Conservation (phyloP, 1,284 basidiomycete genomes). For the Amylostereum areolatum region DNA sequence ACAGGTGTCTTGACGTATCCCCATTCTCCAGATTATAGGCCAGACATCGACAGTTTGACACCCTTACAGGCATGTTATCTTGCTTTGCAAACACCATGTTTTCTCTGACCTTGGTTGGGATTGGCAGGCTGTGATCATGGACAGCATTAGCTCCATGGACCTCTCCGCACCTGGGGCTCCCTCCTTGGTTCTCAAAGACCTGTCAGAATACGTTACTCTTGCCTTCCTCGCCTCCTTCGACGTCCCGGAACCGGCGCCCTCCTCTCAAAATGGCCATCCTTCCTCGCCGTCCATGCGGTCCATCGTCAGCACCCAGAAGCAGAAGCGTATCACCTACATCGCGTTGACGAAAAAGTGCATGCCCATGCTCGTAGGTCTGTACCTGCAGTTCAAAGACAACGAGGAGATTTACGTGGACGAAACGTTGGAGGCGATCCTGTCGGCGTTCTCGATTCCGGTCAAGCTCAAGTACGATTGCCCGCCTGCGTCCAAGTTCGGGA, state of each 20-base stretch:
- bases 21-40: constrained; percentile 78
- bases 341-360: constrained; percentile 84
- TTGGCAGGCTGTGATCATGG: constrained; percentile 60
- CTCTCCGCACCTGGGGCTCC: constrained; percentile 54
- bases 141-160: constrained; percentile 64
- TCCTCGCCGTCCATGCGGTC: constrained; percentile 44
- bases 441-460: constrained; percentile 84
- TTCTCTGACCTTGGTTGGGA: constrained; percentile 7
- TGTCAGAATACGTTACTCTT: constrained; percentile 82
- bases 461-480: constrained; percentile 96
- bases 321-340: constrained; percentile 78
- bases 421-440: constrained; percentile 78
- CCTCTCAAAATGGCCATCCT: constrained; percentile 24
- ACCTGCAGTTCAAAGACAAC: constrained; percentile 55
- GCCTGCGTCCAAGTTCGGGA: constrained; percentile 76
- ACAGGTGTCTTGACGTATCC: constrained; percentile 76
- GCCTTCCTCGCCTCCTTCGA: constrained; percentile 81
- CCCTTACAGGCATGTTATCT: constrained; percentile 65
- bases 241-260: constrained; percentile 22
- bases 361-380: constrained; percentile 74
- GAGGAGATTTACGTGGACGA: constrained; percentile 71
- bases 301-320: constrained; percentile 64
- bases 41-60: constrained; percentile 80
- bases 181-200: constrained; percentile 73
- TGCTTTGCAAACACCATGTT: neutral